Evolutionary conservation across 148 eudicot species (phyloP).

Genomic region (Vaccinium myrtillus): DNA sequence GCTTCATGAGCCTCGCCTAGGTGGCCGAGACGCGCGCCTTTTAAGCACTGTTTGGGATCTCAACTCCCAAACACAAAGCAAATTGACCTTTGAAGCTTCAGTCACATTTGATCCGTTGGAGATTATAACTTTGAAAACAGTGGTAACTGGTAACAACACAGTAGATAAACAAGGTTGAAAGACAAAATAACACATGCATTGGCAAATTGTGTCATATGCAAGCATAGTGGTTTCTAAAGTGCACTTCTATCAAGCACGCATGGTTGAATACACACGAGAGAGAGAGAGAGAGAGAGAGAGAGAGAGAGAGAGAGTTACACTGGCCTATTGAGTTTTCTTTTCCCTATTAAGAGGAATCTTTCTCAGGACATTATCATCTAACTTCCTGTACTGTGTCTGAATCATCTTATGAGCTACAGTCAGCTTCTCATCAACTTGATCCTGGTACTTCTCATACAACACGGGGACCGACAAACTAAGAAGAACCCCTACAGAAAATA

Average conservation of each 20-base stretch:
- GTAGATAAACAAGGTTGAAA: background rate
- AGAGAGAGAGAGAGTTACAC: conserved; percentile 39
- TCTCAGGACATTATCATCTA: conserved; percentile 51
- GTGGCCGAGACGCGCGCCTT: too few species aligned
- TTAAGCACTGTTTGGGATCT: background rate
- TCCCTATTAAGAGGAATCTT: conserved; percentile 54
- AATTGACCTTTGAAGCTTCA: background rate
- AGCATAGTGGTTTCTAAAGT: background rate
- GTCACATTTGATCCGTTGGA: background rate
- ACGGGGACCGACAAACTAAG: conserved; percentile 70
- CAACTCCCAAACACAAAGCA: background rate
- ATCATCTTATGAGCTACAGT: conserved; percentile 31
- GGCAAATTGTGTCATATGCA: background rate
- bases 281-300: background rate
- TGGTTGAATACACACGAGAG: background rate
- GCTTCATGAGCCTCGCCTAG: too few species aligned
- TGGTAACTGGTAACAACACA: background rate
- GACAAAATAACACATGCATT: background rate
- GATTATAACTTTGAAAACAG: background rate
- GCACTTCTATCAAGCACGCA: background rate
- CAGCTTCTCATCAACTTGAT: conserved; percentile 65
- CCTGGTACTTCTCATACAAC: conserved; percentile 79
- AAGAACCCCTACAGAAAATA: conserved; percentile 52
- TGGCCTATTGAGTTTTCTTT: conserved; percentile 70
- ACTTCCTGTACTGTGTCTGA: conserved; percentile 43